Conservation (phyloP, 192 early-diverging fungal genomes). For the Phlyctochytrium bullatum region DNA sequence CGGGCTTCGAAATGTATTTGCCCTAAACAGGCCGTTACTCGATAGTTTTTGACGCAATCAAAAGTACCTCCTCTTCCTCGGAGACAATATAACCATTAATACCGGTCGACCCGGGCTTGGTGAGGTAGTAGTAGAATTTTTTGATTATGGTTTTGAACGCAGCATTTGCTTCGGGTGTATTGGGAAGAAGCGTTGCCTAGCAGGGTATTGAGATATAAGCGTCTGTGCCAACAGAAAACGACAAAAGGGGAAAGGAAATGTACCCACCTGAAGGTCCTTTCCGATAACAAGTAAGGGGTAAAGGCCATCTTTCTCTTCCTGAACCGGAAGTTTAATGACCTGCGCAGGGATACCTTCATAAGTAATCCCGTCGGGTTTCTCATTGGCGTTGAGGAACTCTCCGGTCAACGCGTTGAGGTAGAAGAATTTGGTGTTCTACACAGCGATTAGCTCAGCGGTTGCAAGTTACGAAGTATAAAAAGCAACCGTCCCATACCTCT, state of each 20-base stretch:
- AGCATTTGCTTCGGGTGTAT: constrained; percentile 45
- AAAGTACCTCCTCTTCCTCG: constrained; percentile 17
- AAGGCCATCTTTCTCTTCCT: constrained; percentile 26
- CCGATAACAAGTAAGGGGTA: constrained; percentile 32
- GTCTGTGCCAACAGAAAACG: constrained; percentile 3
- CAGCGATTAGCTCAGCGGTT: too few species aligned
- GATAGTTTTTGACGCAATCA: too few species aligned
- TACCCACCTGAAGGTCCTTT: constrained; percentile 25
- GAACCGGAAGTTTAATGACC: constrained; percentile 25
- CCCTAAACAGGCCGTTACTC: constrained; percentile 19
- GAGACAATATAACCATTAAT: constrained; percentile 47
- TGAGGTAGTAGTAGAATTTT: constrained; percentile 67
- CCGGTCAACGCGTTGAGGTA: constrained; percentile 70
- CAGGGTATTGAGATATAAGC: too few species aligned
- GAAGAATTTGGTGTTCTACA: constrained; percentile 14
- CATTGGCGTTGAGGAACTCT: constrained; percentile 4
- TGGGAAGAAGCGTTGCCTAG: constrained; percentile 62
- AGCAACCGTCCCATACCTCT: constrained; percentile 27
- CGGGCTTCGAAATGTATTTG: constrained; percentile 14
- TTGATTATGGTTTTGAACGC: constrained; percentile 56
- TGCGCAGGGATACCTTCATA: constrained; percentile 4
- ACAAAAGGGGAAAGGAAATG: constrained; percentile 27
- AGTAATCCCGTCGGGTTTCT: background rate
- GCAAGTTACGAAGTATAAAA: background rate
- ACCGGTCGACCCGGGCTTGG: constrained; percentile 39